Evolutionary conservation across 768 basidiomycete species (phyloP).

Genomic region (Boletus subcaerulescens): DNA sequence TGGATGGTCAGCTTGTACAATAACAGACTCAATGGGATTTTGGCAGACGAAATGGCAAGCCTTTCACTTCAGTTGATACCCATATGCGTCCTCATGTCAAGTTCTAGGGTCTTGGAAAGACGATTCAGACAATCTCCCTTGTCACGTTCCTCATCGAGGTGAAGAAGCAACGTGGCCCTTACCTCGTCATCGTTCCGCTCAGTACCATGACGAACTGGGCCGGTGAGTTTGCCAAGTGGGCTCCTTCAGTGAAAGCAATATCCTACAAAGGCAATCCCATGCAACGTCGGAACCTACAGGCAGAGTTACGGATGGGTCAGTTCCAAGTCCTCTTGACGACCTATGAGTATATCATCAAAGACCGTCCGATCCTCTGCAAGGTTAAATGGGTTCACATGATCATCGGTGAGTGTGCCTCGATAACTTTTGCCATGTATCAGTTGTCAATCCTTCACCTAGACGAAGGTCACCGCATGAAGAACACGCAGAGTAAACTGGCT

Average conservation of each 20-base stretch:
- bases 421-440: not conserved
- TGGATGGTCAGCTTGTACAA: conserved; percentile 99
- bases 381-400: conserved; percentile 98
- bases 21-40: conserved; percentile 90
- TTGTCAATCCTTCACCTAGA: conserved; percentile 41
- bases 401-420: conserved; percentile 55
- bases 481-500: conserved; percentile 84
- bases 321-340: conserved; percentile 95
- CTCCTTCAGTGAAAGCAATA: conserved; percentile 72
- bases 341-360: conserved; percentile 98
- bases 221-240: conserved; percentile 97
- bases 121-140: conserved; percentile 93
- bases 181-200: conserved; percentile 92
- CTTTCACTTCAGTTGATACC: not conserved
- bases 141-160: conserved; percentile 90
- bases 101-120: conserved; percentile 86
- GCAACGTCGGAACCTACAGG: conserved; percentile 75
- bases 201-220: conserved; percentile 98
- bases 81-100: conserved; percentile 9
- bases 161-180: conserved; percentile 90
- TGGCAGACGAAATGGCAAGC: conserved; percentile 90
- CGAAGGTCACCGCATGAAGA: conserved; percentile 98
- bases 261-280: conserved; percentile 91
- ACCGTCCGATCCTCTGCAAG: conserved; percentile 85
- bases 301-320: conserved; percentile 70